These are phyloP conservation scores for Cyamopsis tetragonoloba DNA, from an alignment of 306 rosid genomes.

Conservation along the genomic window DNA sequence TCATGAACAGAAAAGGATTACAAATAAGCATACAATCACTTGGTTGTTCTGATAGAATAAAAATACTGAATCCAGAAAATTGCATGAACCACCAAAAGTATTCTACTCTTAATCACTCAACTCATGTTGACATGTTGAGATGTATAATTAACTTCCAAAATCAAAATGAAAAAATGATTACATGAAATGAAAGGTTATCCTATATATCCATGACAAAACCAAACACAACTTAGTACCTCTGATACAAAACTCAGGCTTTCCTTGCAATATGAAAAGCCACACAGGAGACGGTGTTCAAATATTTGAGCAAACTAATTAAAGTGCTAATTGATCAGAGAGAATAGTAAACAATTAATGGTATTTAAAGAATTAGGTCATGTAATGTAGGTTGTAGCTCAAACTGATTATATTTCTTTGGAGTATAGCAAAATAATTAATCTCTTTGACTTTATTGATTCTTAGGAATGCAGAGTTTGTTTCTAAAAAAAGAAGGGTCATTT, in stretches of 20 bases:
- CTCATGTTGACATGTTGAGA: neutral
- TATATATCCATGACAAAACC: neutral
- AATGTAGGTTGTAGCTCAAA: no score
- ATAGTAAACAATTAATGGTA: neutral
- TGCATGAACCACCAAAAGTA: neutral
- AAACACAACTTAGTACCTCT: constrained; percentile 20
- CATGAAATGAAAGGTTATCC: neutral
- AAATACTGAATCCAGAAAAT: neutral
- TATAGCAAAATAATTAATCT: constrained; percentile 24
- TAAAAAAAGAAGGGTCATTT: constrained; percentile 21
- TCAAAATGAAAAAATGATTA: neutral
- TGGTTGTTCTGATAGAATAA: neutral
- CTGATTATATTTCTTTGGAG: constrained; percentile 30
- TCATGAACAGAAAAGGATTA: neutral
- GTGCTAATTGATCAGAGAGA: neutral
- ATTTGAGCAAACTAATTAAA: neutral
- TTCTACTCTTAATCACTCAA: neutral
- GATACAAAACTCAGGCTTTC: neutral
- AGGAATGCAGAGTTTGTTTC: constrained; percentile 31
- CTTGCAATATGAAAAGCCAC: neutral
- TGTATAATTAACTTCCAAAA: neutral
- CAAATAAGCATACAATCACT: neutral
- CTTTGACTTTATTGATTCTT: constrained; percentile 28
- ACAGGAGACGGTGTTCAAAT: neutral
- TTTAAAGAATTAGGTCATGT: neutral